These are phyloP conservation scores for Penicillium soppii DNA, from an alignment of 495 filamentous ascomycete genomes.

Conservation along the genomic window DNA sequence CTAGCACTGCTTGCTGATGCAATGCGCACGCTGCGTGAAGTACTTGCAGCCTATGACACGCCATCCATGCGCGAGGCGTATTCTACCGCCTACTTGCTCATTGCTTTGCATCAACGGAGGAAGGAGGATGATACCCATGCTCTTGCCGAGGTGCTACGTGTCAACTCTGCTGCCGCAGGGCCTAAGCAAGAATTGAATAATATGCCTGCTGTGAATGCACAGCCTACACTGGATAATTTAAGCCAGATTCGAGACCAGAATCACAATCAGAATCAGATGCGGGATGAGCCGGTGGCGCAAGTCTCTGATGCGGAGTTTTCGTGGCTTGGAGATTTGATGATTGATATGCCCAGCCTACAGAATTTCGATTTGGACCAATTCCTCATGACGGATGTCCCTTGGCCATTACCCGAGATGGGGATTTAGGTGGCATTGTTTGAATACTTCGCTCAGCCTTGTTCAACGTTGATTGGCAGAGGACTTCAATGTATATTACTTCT, in stretches of 20 bases:
- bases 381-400: conserved; percentile 31
- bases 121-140: conserved; percentile 43
- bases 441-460: neutral
- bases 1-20: conserved; percentile 47
- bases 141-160: conserved; percentile 35
- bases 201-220: neutral
- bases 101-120: conserved; percentile 43
- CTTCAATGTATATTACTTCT: too few relatives aligned
- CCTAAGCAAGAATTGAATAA: neutral
- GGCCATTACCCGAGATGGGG: conserved; percentile 32
- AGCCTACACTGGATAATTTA: too few relatives aligned
- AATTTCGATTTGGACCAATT: conserved; percentile 47
- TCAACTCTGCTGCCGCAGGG: conserved; percentile 28
- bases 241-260: neutral
- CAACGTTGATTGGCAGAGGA: too few relatives aligned
- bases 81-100: conserved; percentile 50
- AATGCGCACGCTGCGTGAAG: conserved; percentile 48
- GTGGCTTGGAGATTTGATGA: conserved; percentile 45
- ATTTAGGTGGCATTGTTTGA: conserved; percentile 19
- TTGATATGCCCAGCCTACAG: conserved; percentile 46
- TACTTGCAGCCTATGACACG: conserved; percentile 45
- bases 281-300: conserved; percentile 5
- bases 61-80: conserved; percentile 51
- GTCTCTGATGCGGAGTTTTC: conserved; percentile 33
- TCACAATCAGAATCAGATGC: neutral